Percentiles rank a stretch among this genome's conserved stretches.
phyloP scores from a whole-genome alignment of 306 rosid genomes.

The Begonia masoniana region DNA sequence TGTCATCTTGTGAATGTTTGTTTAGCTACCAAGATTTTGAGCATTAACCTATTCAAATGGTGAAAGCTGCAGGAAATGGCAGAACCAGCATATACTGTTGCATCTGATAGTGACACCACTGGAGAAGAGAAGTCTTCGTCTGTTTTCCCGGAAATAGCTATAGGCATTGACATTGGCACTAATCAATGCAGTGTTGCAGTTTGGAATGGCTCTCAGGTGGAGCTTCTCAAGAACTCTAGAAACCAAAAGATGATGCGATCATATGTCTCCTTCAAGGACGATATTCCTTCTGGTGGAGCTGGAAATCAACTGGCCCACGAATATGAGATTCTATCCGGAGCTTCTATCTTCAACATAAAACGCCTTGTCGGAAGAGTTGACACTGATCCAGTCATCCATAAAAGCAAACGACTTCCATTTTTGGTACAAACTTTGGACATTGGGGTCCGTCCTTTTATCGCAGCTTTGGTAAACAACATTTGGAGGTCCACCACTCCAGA shows the following conservation, averaged over 20 bases:
- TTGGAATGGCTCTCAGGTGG: conserved; percentile 81
- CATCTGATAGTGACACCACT: conserved; percentile 65
- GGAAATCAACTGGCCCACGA: conserved; percentile 35
- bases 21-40: not conserved
- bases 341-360: conserved; percentile 77
- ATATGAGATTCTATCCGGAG: conserved; percentile 56
- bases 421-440: conserved; percentile 71
- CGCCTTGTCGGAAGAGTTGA: conserved; percentile 82
- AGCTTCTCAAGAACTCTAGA: conserved; percentile 53
- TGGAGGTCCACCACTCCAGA: conserved; percentile 88
- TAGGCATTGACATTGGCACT: conserved; percentile 84
- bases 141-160: conserved; percentile 50
- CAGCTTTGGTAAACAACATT: conserved; percentile 56
- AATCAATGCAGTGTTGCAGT: conserved; percentile 77
- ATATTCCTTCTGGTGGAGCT: conserved; percentile 53
- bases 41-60: not conserved
- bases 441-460: conserved; percentile 72
- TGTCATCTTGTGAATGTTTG: not conserved
- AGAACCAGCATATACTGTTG: conserved; percentile 68
- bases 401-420: conserved; percentile 72
- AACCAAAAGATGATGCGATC: conserved; percentile 72
- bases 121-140: conserved; percentile 50
- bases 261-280: conserved; percentile 59
- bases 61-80: conserved; percentile 50
- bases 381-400: conserved; percentile 69